A percentile compares a stretch with the other conserved stretches of the same genome.
Evolutionary conservation across 441 rosid genomes (phyloP).

Genomic region (Theobroma grandiflorum): DNA sequence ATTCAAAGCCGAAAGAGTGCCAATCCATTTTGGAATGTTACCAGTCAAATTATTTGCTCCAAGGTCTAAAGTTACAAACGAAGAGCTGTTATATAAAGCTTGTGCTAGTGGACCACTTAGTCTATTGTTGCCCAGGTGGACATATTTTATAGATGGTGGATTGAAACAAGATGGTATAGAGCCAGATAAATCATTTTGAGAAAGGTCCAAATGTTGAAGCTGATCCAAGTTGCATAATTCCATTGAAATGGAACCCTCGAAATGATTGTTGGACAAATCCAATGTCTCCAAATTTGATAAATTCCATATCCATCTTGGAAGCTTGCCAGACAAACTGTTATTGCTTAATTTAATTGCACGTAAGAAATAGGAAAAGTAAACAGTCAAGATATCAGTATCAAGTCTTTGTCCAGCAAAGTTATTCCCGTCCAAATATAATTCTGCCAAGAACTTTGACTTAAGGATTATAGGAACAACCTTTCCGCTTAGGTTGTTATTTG

Average conservation of each 20-base stretch:
- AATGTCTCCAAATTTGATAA: not conserved
- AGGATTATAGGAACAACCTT: not conserved
- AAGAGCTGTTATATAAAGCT: no score
- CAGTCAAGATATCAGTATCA: not conserved
- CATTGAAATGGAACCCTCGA: not conserved
- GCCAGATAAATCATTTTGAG: no score
- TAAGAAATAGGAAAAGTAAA: not conserved
- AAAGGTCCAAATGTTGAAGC: no score
- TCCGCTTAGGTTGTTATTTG: not conserved
- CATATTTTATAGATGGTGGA: no score
- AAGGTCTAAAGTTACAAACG: no score
- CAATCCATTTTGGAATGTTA: no score
- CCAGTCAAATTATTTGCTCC: no score
- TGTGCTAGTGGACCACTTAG: no score
- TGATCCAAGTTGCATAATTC: not conserved
- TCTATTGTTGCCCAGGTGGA: no score
- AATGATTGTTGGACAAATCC: not conserved
- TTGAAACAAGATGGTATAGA: no score
- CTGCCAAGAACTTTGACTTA: not conserved
- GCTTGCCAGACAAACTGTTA: not conserved
- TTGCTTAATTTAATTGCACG: not conserved
- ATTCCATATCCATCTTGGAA: not conserved
- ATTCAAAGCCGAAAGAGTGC: no score
- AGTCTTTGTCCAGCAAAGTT: conserved; percentile 17
- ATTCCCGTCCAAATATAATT: conserved; percentile 20